Percentiles rank a stretch among this genome's conserved stretches.
Conservation (phyloP, 805 yeast genomes). For the Wickerhamomyces strasburgensis region DNA sequence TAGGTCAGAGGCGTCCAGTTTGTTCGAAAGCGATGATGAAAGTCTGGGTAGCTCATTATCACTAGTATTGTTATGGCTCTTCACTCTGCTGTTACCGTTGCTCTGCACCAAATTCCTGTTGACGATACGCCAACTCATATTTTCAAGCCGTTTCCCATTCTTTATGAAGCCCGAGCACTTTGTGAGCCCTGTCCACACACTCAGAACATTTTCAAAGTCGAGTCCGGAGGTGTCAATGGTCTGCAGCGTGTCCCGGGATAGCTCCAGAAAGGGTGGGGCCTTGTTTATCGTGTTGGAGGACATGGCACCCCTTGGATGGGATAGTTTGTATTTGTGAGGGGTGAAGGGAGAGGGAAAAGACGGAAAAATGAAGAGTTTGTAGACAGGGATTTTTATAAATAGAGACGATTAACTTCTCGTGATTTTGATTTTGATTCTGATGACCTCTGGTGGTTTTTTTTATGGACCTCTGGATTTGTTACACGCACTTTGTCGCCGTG, state of each 20-base stretch:
- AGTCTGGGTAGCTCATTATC: neutral
- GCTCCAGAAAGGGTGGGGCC: conserved; percentile 27
- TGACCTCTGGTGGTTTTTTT: too few relatives aligned
- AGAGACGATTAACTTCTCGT: too few relatives aligned
- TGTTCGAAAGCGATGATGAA: conserved; percentile 8
- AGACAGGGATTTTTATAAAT: too few relatives aligned
- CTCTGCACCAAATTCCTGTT: conserved; percentile 23
- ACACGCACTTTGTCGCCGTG: too few relatives aligned
- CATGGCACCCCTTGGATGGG: neutral
- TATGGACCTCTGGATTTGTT: too few relatives aligned
- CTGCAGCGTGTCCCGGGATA: conserved; percentile 24
- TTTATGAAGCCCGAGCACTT: conserved; percentile 27
- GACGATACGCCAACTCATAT: conserved; percentile 30
- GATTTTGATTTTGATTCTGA: too few relatives aligned
- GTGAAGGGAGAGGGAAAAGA: too few relatives aligned
- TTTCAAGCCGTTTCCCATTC: conserved; percentile 27
- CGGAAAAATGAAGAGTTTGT: too few relatives aligned
- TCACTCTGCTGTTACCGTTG: conserved; percentile 2
- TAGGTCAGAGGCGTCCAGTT: conserved; percentile 24
- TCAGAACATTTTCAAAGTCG: conserved; percentile 35
- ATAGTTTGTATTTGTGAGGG: too few relatives aligned
- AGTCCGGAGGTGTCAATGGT: conserved; percentile 25
- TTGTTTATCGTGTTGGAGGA: conserved; percentile 18
- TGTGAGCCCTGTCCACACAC: conserved; percentile 37
- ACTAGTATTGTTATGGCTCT: neutral